Evolutionary conservation across 345 rosid genomes (phyloP).

Genomic region (Populus davidiana): DNA sequence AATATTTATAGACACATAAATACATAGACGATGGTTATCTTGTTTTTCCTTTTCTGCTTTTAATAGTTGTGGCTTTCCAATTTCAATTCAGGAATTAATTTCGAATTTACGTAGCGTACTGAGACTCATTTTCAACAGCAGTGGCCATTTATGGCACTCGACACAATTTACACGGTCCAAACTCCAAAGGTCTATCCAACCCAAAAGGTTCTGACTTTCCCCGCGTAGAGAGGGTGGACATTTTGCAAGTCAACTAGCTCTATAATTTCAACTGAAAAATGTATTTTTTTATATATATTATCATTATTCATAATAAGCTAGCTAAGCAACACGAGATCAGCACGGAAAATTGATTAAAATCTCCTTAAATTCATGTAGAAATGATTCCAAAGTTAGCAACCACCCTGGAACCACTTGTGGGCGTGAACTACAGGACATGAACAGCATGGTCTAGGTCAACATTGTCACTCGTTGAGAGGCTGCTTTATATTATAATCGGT

Average conservation of each 20-base stretch:
- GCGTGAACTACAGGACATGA: neutral
- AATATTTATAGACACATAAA: no score
- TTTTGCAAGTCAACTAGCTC: neutral
- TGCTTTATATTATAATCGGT: neutral
- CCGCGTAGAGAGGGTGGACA: neutral
- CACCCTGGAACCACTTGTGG: neutral
- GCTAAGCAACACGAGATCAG: neutral
- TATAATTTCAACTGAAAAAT: no score
- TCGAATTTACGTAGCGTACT: neutral
- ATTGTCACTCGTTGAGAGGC: neutral
- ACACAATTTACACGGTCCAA: accelerated
- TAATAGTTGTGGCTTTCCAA: no score
- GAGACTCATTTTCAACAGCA: neutral
- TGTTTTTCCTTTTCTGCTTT: no score
- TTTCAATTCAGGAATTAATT: neutral
- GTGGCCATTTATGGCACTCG: neutral
- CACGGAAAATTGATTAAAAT: neutral
- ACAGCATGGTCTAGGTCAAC: neutral
- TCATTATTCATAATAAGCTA: neutral
- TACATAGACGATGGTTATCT: no score
- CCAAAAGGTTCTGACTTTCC: neutral
- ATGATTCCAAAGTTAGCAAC: neutral
- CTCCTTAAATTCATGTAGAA: neutral
- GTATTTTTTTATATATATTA: neutral
- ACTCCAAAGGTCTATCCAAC: neutral